Evolutionary conservation across 2,329 filamentous ascomycete genomes (phyloP).

Genomic region (Sphaerostilbella broomeana): DNA sequence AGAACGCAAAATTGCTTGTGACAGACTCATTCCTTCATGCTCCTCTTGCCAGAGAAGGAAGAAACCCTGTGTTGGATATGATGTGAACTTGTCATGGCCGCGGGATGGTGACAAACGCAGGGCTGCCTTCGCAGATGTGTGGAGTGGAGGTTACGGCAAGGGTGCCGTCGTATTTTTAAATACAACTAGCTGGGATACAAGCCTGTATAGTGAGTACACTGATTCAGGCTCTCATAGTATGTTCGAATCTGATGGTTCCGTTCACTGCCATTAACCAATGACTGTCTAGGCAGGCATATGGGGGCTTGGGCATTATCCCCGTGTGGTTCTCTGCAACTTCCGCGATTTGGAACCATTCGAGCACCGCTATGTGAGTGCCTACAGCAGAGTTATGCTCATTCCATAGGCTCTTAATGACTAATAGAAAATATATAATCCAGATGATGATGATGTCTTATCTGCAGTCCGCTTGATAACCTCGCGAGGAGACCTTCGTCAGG

Average conservation of each 20-base stretch:
- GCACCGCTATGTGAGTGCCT: constrained; percentile 2
- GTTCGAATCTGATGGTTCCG: neutral
- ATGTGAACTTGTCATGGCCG: constrained; percentile 11
- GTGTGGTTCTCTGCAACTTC: constrained; percentile 1
- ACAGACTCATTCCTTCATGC: constrained; percentile 5
- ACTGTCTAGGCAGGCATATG: neutral
- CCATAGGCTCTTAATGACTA: neutral
- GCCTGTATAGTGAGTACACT: constrained; percentile 4
- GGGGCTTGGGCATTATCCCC: constrained; percentile 1
- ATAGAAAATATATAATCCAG: neutral
- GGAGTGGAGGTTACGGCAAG: neutral
- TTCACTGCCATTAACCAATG: neutral
- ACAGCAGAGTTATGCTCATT: neutral
- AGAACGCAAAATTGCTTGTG: constrained; percentile 12
- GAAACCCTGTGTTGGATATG: constrained; percentile 10
- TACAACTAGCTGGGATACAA: constrained; percentile 3
- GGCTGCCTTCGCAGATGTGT: constrained; percentile 2
- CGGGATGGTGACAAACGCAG: constrained; percentile 6
- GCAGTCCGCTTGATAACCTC: constrained; percentile 11
- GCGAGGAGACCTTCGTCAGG: constrained; percentile 9
- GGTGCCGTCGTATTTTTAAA: constrained; percentile 5
- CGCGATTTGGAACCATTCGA: constrained; percentile 3
- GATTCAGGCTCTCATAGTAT: neutral
- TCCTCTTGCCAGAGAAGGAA: constrained; percentile 8
- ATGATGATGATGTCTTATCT: constrained; percentile 5